These are phyloP conservation scores for Sporothrix globosa DNA, from an alignment of 2,329 filamentous ascomycete genomes.

Conservation along the genomic window DNA sequence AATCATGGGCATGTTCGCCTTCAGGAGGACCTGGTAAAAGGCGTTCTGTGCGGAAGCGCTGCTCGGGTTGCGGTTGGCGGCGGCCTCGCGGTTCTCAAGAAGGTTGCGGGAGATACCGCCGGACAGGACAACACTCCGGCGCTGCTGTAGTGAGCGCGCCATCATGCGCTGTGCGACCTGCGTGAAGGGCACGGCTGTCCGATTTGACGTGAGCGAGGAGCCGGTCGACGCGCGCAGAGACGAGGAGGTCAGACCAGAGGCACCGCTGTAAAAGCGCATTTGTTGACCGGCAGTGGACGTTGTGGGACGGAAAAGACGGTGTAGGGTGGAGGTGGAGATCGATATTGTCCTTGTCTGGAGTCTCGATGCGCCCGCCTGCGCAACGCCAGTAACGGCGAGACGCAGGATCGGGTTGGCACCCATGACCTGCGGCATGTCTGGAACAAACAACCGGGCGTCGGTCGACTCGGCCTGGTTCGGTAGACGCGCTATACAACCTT, in stretches of 20 bases:
- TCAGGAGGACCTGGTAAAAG: slow-evolving; percentile 89
- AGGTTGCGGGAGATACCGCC: slow-evolving; percentile 63
- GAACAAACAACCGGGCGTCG: slow-evolving; percentile 35
- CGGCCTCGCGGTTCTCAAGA: slow-evolving; percentile 83
- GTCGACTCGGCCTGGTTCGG: slow-evolving; percentile 32
- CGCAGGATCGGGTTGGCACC: slow-evolving; percentile 30
- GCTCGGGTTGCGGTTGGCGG: slow-evolving; percentile 87
- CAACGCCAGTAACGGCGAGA: not conserved
- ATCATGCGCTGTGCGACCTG: slow-evolving; percentile 30
- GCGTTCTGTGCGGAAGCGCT: slow-evolving; percentile 88
- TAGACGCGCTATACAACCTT: slow-evolving; percentile 18
- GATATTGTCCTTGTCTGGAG: slow-evolving; percentile 22
- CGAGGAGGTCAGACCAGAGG: slow-evolving; percentile 1
- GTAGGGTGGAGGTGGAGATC: not conserved
- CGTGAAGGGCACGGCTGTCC: slow-evolving; percentile 28
- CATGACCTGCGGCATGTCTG: slow-evolving; percentile 25
- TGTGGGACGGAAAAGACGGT: slow-evolving; percentile 23
- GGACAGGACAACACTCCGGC: slow-evolving; percentile 35
- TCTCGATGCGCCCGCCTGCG: slow-evolving; percentile 11
- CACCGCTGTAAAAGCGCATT: slow-evolving; percentile 32
- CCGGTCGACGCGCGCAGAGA: not conserved
- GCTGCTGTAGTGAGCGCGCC: slow-evolving; percentile 23
- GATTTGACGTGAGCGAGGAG: slow-evolving; percentile 5
- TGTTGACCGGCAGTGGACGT: not conserved
- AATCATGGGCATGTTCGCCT: slow-evolving; percentile 91